Percentiles rank a stretch among this genome's conserved stretches.
Conservation (phyloP, 305 asterid genomes). For the Rubia balearica region DNA sequence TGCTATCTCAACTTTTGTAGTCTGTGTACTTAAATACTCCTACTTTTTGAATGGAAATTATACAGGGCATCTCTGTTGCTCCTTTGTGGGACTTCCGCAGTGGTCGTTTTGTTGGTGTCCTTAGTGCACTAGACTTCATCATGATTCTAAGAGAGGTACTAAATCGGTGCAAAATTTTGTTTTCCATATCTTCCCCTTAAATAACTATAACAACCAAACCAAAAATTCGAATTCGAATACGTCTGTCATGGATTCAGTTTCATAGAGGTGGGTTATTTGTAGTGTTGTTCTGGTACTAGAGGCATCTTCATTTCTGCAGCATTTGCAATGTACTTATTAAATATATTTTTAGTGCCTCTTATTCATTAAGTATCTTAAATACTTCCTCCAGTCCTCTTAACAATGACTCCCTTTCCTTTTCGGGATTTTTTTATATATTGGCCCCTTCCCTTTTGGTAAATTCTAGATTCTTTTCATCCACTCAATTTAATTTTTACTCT, state of each 20-base stretch:
- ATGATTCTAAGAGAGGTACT: constrained; percentile 68
- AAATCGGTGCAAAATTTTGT: background rate
- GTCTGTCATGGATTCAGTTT: background rate
- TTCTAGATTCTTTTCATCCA: too few species aligned
- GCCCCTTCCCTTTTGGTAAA: too few species aligned
- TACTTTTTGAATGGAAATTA: constrained; percentile 21
- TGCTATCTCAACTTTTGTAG: background rate
- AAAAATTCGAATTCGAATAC: background rate
- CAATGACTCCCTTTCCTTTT: too few species aligned
- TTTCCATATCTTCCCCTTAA: background rate
- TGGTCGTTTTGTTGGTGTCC: constrained; percentile 67
- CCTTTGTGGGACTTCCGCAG: constrained; percentile 61
- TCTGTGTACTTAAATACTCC: background rate
- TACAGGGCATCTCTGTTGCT: constrained; percentile 65
- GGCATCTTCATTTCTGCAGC: background rate
- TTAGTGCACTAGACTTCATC: constrained; percentile 70
- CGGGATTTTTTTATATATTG: too few species aligned
- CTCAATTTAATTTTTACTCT: too few species aligned
- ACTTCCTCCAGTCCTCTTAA: too few species aligned
- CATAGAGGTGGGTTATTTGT: background rate
- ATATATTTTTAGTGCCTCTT: background rate
- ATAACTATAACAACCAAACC: too few species aligned
- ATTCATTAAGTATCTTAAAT: background rate
- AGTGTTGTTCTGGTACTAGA: background rate
- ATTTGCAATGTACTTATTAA: too few species aligned